These are phyloP conservation scores for Metarhizium anisopliae DNA, from an alignment of 2,329 filamentous ascomycete genomes.

Conservation along the genomic window DNA sequence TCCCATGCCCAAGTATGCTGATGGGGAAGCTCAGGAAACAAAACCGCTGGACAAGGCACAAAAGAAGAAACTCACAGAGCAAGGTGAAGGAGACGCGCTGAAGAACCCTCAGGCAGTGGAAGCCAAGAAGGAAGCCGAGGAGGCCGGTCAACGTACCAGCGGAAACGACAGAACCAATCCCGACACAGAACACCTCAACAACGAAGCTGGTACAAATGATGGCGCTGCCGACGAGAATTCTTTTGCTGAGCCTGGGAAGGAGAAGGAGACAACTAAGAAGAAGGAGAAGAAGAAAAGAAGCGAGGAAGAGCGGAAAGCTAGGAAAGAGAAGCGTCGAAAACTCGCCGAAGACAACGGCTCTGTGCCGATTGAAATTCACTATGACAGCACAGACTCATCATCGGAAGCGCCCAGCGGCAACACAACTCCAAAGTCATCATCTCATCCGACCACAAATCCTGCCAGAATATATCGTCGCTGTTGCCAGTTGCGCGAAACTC, in stretches of 20 bases:
- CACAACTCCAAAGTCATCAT: conserved; percentile 18
- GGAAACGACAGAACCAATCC: not conserved
- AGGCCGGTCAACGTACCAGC: conserved; percentile 5
- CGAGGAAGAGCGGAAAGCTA: conserved; percentile 84
- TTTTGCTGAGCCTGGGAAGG: conserved; percentile 16
- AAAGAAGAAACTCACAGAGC: conserved; percentile 57
- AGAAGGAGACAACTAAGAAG: conserved; percentile 52
- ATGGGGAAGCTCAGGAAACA: conserved; percentile 38
- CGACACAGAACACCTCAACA: conserved; percentile 1
- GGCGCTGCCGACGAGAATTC: conserved; percentile 11
- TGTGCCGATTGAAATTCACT: conserved; percentile 73
- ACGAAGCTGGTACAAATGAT: conserved; percentile 17
- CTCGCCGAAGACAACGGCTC: conserved; percentile 82
- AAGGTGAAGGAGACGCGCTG: conserved; percentile 64
- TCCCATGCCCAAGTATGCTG: conserved; percentile 68
- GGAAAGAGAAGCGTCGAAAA: conserved; percentile 79
- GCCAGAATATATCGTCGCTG: conserved; percentile 88
- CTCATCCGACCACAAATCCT: conserved; percentile 75
- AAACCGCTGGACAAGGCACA: conserved; percentile 39
- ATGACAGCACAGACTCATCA: conserved; percentile 58
- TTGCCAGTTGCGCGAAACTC: conserved; percentile 87
- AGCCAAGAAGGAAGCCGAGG: conserved; percentile 33
- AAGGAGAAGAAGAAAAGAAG: conserved; percentile 95
- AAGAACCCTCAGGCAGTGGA: conserved; percentile 56
- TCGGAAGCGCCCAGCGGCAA: conserved; percentile 18